Base-by-base conservation (phyloP, 441 rosid genomes). In the Gossypium armourianum region DNA sequence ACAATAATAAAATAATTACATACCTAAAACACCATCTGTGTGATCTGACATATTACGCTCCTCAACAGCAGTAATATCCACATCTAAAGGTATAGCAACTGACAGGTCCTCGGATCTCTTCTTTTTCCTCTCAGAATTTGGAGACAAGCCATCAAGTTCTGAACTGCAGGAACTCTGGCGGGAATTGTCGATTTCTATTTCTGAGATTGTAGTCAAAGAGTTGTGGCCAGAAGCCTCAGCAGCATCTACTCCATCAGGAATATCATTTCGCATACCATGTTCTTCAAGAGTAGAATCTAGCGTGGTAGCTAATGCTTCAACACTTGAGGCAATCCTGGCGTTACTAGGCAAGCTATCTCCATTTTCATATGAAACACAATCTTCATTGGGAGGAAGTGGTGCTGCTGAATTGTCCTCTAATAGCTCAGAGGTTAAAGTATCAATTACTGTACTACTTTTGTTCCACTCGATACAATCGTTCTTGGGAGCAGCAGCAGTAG, bases 21-120 rank as follows among this genome's bases (percentile, higher is more conserved):
- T 83, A 92, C 99, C 97, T 78, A 62, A 76, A 71, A 86, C 77
- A 75, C 77, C 86, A 72, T 80, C 81, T 65, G 71, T 62, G 52
- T 78, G 80, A 79, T 78, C 88, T 67, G 86, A 71, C 58, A 68
- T 70, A 62, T 70, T 75, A 56, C 12, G 62, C 72, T 90, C 91
- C 76, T 62, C 63, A 73, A 77, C 79, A 74, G 82, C 66, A 54
- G 63, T 4, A 5, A 32, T 55, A 68, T 78, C 84, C 62, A 78
- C 77, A 20, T 83, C 88, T 52, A 74, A 49, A 63, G 76, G 52
- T 20, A 50, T 3, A 32, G 62, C 66, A 62, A 68, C 66, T 47
- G 88, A 81, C 76, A 77, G 80, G 66, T 83, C 85, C 72, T 79
- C 74, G 66, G 75, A 43, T 75, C 77, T 23, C 36, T 81, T 70